Evolutionary conservation across 148 eudicot genomes (phyloP), one percentile per base, ranked within the genome.

Genomic region (Chenopodium album): DNA sequence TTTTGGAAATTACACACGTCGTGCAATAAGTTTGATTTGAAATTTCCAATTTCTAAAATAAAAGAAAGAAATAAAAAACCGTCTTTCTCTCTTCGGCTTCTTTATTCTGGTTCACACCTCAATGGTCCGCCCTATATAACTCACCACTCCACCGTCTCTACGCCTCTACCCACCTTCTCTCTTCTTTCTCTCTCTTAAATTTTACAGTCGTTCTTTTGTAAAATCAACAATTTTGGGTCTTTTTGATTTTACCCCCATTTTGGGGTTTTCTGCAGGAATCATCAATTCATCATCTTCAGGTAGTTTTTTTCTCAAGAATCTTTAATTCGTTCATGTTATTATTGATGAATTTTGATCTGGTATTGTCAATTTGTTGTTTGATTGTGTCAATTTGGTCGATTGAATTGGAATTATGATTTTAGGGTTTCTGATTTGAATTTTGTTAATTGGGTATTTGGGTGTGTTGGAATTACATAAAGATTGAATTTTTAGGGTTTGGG

Each of bases 361-460:
- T 26, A 26, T 22, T 8, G 22, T 70, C 9, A 5, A 67, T 67
- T 67, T 62, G 66, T 22, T 62, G 66, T 62, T 62, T 22, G 66
- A 22, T 22, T 62, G 7, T 22, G 66, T 20, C 13, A 9, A 37
- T 31, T 28, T 56, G 22, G 37, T 65, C 6, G 10, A 31, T 79
- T 70, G 75, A 54, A 54, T 41, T 12, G 3, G 41, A 13, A 34
- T 34, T 17, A 6, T 14, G 63, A 50, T 69, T 71, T 73, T 46
- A 11, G 72, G 78, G 69, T 41, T 71, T 16, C 22, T 19, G 76
- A 26, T 69, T 70, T 37, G 54, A 50, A 23, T 71, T 34, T 20
- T 34, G 76, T 73, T n/a, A 12, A n/a, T 47, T 73, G 31, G 76
- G 77, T 28, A 20, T 29, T 47, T 73, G 31, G 76, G 77, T 28